Base-by-base conservation (phyloP, 1,284 basidiomycete species). In the Violaceomyces palustris region DNA sequence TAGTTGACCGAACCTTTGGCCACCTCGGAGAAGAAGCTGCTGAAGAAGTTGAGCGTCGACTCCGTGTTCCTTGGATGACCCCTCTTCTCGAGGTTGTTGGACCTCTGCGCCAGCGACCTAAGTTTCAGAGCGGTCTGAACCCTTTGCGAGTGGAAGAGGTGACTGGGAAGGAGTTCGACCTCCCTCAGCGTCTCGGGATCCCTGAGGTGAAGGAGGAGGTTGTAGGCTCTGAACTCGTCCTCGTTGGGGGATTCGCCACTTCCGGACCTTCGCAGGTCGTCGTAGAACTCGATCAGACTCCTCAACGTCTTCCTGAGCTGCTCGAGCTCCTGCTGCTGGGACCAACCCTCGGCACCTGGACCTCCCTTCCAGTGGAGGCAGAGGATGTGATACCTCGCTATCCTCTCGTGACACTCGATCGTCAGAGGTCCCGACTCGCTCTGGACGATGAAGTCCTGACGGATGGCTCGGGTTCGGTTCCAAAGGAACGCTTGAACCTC, bases 371-470 rank as follows among this genome's bases (percentile, higher is more conserved):
- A 77, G 61, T 94, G 87, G 29, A 97, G 74, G 4, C 85, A 85
- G 1, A 97, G 78, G 42, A 96, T 89, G 71, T 97, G 92, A 69
- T 88, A 96, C 17, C 93, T 81, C 21, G 87, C 91, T 64, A 93
- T 94, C 39, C 92, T 83, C 68, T 92, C 91, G 64, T 92, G 86
- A 63, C 87, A 90, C 61, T 88, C 86, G 39, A 94, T 90, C 0
- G 90, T 87, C 34, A 87, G 72, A 1, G 75, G 64, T 0, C 87
- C 87, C 30, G 82, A 84, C 45, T 85, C 82, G 53, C 87, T 86
- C 73, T 97, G 93, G 77, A 96, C 86, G 0, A 88, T 90, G 56
- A 97, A 94, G 73, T 98, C 93, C 63, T 87, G 92, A 24, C 93
- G 79, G 33, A 97, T 86, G 0, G 88, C 81, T 51, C 93, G 82